Evolutionary conservation across 2,329 filamentous ascomycete species (phyloP).

Genomic region (Pseudogymnoascus sp.): DNA sequence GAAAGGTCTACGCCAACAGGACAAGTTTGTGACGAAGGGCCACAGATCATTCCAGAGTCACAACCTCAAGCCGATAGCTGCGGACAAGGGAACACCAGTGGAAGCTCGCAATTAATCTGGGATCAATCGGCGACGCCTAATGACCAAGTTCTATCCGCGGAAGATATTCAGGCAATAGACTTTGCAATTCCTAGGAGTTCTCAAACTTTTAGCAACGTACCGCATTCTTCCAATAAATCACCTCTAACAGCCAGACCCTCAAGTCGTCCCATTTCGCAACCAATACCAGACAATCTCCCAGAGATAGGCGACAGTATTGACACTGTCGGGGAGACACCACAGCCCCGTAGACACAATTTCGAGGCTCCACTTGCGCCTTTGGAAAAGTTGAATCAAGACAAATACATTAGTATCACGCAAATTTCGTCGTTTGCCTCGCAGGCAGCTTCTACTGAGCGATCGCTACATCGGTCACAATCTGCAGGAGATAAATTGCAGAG

Average conservation of each 20-base stretch:
- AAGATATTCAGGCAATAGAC: conserved; percentile 1
- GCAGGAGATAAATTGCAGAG: conserved; percentile 9
- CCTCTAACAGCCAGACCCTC: neutral
- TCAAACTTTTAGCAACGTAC: neutral
- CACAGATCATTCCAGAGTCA: neutral
- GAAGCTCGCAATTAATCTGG: neutral
- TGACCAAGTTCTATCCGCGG: neutral
- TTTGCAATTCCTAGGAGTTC: neutral
- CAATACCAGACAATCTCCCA: neutral
- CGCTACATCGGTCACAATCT: neutral
- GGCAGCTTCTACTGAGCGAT: neutral
- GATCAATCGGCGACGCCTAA: conserved; percentile 1
- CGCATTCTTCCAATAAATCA: neutral
- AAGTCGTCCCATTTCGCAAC: neutral
- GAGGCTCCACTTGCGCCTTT: neutral
- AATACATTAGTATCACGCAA: neutral
- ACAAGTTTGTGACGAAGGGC: neutral
- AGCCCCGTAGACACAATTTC: neutral
- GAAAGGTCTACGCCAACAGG: conserved; percentile 13
- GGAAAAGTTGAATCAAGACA: neutral
- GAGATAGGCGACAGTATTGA: conserved; percentile 1
- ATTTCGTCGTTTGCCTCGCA: conserved; percentile 14
- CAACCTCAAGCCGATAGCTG: neutral
- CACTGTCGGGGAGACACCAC: neutral
- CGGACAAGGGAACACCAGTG: neutral